Evolutionary conservation across 2,329 filamentous ascomycete species (phyloP), one percentile per base, ranked within the genome.

Genomic region (Nemania sp.): DNA sequence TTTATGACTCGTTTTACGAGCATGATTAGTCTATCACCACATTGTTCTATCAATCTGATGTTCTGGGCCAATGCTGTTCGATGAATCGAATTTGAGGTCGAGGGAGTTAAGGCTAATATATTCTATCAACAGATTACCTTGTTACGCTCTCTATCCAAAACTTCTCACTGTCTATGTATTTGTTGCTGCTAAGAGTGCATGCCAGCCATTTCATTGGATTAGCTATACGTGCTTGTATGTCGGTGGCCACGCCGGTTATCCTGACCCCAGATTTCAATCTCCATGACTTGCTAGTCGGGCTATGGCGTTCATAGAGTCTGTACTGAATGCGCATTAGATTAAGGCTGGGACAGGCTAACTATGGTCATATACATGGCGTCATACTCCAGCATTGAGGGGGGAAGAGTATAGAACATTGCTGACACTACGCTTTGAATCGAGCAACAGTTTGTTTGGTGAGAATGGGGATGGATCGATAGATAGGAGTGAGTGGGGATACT

Each of bases 201-300:
- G n/a, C n/a, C n/a, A n/a, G n/a, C n/a, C n/a, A n/a, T n/a, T n/a
- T n/a, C n/a, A n/a, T n/a, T n/a, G n/a, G n/a, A n/a, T n/a, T n/a
- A n/a, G n/a, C n/a, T n/a, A n/a, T n/a, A n/a, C n/a, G n/a, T n/a
- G n/a, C n/a, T n/a, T n/a, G n/a, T n/a, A n/a, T 54, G 17, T 63
- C 61, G 33, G 59, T 55, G 14, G 73, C 61, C 42, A 68, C 62
- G 39, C 54, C 59, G 52, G 88, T 69, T 0, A 78, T 85, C 71
- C 90, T 91, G 37, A 86, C 81, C 52, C 80, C 77, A 17, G 81
- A 84, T 67, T 85, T 89, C 48, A 79, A 66, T 0, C 87, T 82
- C 82, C 11, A 80, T 78, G 34, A 90, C 79, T 37, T 80, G 75
- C 1, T 90, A 70, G 55, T 83, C 78, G 1, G 86, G 85, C 65